Evolutionary conservation across 345 rosid genomes (phyloP), one percentile per base, ranked within the genome.

Genomic region (Lumnitzera littorea): DNA sequence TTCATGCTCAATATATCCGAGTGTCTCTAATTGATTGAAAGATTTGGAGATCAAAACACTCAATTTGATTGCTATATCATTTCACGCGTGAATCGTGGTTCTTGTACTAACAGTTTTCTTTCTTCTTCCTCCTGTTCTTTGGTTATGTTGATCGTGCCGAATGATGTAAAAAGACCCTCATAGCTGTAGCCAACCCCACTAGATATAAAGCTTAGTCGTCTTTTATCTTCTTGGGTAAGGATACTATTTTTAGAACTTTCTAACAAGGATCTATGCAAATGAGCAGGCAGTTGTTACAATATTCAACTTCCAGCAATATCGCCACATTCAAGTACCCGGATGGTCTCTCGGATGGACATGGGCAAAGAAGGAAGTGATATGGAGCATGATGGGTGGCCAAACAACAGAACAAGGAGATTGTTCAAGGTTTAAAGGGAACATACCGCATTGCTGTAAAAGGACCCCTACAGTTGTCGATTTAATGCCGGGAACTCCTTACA

Each of bases 381-480:
- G 96, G 96, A 64, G 17, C 57, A 81, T 87, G 88, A 0, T 77
- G 63, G 98, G 96, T 31, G 96, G 77, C 2, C 88, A 91, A 69
- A 51, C 96, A 13, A 89, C 91, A 1, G 95, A 87, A 16, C 96
- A 89, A 69, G 96, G 98, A 15, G 96, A 92, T 70, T 92, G 98
- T 70, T 89, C 96, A 0, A 87, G 41, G 65, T 92, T 78, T 82
- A 87, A 85, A 68, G 92, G 83, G 15, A 83, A 70, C 70, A 60
- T 78, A 66, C 98, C 98, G 61, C 94, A 89, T 73, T 87, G 89
- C 69, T 92, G 98, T 72, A 85, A 84, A 73, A 87, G 67, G 83
- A 62, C 50, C 2, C 98, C 98, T 0, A 70, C 81, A 11, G 67
- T 89, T 8, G 96, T 92, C 24, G 98, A 92, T 74, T 73, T 92